Percentiles rank a stretch among this genome's conserved stretches.
These are phyloP conservation scores for Cyclotella cryptica DNA, from an alignment of 108 stramenopile genomes.

Conservation along the genomic window DNA sequence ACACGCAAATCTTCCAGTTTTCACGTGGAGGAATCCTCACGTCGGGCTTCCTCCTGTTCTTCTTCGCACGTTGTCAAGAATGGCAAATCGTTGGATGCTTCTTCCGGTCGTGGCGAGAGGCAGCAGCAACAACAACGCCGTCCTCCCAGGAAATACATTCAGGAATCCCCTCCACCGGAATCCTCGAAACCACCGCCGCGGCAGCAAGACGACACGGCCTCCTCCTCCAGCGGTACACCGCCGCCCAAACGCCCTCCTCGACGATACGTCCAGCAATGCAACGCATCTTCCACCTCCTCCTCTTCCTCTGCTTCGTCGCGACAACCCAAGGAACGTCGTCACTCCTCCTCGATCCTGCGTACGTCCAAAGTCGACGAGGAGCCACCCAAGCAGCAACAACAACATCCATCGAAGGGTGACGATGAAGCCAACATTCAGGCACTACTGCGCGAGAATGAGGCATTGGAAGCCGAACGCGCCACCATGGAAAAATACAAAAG, in stretches of 20 bases:
- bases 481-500: constrained; percentile 16
- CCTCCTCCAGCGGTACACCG: too few species aligned
- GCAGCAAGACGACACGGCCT: too few species aligned
- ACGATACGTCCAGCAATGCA: too few species aligned
- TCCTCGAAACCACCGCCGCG: too few species aligned
- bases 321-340: not conserved
- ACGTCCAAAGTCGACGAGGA: not conserved
- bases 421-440: not conserved
- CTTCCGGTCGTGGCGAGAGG: not conserved
- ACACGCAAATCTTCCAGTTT: not conserved
- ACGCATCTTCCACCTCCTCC: too few species aligned
- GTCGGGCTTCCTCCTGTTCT: not conserved
- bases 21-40: not conserved
- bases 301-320: not conserved
- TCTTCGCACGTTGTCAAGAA: not conserved
- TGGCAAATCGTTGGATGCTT: not conserved
- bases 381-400: not conserved
- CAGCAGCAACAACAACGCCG: not conserved
- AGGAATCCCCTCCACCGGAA: not conserved
- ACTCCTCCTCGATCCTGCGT: not conserved
- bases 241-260: too few species aligned
- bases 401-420: not conserved
- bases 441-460: not conserved
- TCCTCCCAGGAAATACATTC: constrained; percentile 1
- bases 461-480: constrained; percentile 15